Percentiles rank a stretch among this genome's conserved stretches.
Evolutionary conservation across 176 grass and related monocot genomes (phyloP).

Genomic region (Hordeum marinum): DNA sequence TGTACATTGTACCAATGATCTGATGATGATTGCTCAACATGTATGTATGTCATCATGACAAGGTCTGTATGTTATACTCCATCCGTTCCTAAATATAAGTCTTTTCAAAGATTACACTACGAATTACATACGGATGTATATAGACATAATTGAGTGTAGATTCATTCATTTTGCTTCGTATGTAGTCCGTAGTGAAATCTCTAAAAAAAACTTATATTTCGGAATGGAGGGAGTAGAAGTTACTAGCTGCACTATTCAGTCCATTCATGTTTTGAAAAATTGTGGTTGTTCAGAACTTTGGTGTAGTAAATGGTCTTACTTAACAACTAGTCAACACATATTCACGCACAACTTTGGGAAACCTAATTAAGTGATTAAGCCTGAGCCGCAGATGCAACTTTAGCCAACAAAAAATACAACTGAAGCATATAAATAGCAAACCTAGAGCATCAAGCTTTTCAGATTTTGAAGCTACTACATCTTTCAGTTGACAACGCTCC

Average conservation of each 20-base stretch:
- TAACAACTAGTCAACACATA: background rate
- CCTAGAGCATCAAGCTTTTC: constrained; percentile 86
- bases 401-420: background rate
- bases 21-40: background rate
- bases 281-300: background rate
- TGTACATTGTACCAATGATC: background rate
- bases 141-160: no score
- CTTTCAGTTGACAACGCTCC: constrained; percentile 87
- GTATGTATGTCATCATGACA: no score
- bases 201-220: no score
- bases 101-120: no score
- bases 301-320: background rate
- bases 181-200: no score
- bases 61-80: no score
- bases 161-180: no score
- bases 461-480: constrained; percentile 73
- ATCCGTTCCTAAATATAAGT: no score
- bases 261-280: background rate
- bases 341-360: background rate
- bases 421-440: constrained; percentile 19
- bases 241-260: background rate
- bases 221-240: no score
- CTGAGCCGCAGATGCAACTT: background rate
- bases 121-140: no score
- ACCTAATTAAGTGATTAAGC: background rate